Conservation (phyloP, 2,329 filamentous ascomycete species). For the Ophiocordyceps robertsii region DNA sequence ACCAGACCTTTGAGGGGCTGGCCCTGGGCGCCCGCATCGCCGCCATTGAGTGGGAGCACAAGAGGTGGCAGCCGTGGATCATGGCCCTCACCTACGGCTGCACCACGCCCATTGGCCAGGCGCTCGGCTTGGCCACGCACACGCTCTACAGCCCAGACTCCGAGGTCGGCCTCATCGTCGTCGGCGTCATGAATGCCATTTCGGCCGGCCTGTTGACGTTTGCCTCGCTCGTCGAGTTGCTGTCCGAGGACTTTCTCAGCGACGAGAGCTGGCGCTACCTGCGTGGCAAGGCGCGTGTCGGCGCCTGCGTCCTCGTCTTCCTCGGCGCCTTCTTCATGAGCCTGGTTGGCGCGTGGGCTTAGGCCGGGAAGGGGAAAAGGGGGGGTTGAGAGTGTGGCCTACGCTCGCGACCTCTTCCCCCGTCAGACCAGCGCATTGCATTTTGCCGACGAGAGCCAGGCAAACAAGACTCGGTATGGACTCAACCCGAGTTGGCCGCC, state of each 20-base stretch:
- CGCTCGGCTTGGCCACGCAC: constrained; percentile 57
- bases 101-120: constrained; percentile 58
- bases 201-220: constrained; percentile 59
- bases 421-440: too few species aligned
- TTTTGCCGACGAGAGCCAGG: too few species aligned
- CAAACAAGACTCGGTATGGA: too few species aligned
- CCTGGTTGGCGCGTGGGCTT: constrained; percentile 51
- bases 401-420: too few species aligned
- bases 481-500: too few species aligned
- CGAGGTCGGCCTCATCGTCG: constrained; percentile 52
- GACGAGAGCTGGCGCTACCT: constrained; percentile 48
- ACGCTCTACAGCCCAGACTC: constrained; percentile 56
- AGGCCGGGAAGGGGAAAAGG: constrained; percentile 8
- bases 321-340: constrained; percentile 49
- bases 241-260: constrained; percentile 58
- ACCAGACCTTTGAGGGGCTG: constrained; percentile 46
- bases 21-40: constrained; percentile 53
- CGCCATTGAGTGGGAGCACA: constrained; percentile 29
- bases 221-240: constrained; percentile 56
- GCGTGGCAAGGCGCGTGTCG: constrained; percentile 36
- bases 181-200: constrained; percentile 63
- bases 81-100: constrained; percentile 45
- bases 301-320: constrained; percentile 44
- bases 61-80: constrained; percentile 35
- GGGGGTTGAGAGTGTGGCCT: too few species aligned